These are phyloP conservation scores for Blastobotrys robertii DNA, from an alignment of 805 yeast species.

Conservation along the genomic window DNA sequence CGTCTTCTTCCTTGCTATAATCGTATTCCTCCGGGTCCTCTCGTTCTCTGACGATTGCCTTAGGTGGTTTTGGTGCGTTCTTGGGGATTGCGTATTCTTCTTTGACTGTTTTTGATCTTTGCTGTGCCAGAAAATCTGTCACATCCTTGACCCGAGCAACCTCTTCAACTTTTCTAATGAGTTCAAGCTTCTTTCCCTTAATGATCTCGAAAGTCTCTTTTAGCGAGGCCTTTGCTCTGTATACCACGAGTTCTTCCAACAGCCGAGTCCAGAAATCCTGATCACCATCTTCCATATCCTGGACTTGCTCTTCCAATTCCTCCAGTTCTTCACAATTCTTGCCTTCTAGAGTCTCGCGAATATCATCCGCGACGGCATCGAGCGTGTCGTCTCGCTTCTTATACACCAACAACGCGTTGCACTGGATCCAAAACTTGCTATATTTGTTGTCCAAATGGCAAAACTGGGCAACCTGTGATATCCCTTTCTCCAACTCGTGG, in stretches of 20 bases:
- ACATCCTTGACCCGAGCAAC: background rate
- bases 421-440: background rate
- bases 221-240: constrained; percentile 15
- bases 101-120: background rate
- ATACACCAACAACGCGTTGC: background rate
- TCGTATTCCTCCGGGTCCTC: background rate
- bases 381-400: constrained; percentile 6
- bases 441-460: background rate
- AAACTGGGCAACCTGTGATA: background rate
- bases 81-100: background rate
- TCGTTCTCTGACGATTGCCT: background rate
- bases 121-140: background rate
- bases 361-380: constrained; percentile 18
- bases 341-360: constrained; percentile 20
- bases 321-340: constrained; percentile 20
- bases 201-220: constrained; percentile 6
- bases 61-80: background rate
- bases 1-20: background rate
- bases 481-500: background rate
- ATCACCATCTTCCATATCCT: constrained; percentile 13
- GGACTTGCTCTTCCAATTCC: constrained; percentile 16
- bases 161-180: background rate
- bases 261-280: constrained; percentile 24
- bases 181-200: constrained; percentile 3
- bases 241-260: constrained; percentile 14